Evolutionary conservation across 2,329 filamentous ascomycete species (phyloP), one percentile per base, ranked within the genome.

Genomic region (Fusarium irregulare): DNA sequence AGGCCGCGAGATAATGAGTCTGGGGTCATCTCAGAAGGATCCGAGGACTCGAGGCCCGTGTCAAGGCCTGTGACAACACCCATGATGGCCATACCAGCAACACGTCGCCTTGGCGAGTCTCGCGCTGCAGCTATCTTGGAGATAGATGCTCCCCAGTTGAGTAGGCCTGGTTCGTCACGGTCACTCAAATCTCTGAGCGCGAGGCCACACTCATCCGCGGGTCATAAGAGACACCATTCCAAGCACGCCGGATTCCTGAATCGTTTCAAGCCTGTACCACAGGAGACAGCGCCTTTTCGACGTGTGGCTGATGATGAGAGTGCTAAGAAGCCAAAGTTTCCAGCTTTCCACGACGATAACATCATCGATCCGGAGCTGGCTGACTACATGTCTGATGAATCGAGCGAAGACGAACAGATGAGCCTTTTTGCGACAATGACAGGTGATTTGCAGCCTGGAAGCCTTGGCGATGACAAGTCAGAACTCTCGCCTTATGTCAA

Each of bases 281-380:
- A 97, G 63, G 93, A 98, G 66, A 88, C 93, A 60, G 95, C 93
- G 0, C 96, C 96, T 0, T 98, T 98, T 72, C 93, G 94, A 57
- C 92, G 91, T 62, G 86, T 89, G 13, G 83, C 86, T 20, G 89
- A 84, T 12, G 89, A 97, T 55, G 91, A 94, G 62, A 82, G 86
- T 49, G 83, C 85, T 6, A 89, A 87, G 68, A 91, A 90, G 68
- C 83, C 88, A 10, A 89, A 89, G 44, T 86, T 97, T 37, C 91
- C 94, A 18, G 94, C 94, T n/a, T 98, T 99, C 74, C 96, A 99
- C 78, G 94, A 96, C 76, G 96, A 99, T 82, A 98, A 96, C 76
- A 97, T 99, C 73, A 98, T 99, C 73, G 96, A 99, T 77, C 96
- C 96, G 2, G 96, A 99, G 76, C 84, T 99, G 56, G 95, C 94